phyloP scores from a whole-genome alignment of 371 early-diverging fungal species.

The Mucor ambiguus region DNA sequence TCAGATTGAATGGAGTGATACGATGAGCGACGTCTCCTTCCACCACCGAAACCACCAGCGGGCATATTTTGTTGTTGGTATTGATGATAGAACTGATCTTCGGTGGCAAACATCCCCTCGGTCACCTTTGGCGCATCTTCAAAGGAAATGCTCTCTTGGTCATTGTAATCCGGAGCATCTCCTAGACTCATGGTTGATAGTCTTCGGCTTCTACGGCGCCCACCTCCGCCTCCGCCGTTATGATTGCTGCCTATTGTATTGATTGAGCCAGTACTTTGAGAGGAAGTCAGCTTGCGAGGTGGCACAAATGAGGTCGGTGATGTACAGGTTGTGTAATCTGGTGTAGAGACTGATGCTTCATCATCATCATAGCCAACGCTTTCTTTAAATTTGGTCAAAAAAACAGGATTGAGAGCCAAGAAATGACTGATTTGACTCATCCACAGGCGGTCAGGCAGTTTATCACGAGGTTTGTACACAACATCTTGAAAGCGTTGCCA shows the following conservation, averaged over 20 bases:
- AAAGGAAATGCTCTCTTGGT: conserved; percentile 19
- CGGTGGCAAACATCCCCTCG: conserved; percentile 24
- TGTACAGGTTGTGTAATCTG: neutral
- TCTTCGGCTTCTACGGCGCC: conserved; percentile 20
- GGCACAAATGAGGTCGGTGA: neutral
- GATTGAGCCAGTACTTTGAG: conserved; percentile 15
- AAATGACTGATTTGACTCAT: conserved; percentile 37
- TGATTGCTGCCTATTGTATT: conserved; percentile 4
- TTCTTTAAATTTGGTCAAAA: conserved; percentile 49
- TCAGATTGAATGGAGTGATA: conserved; percentile 29
- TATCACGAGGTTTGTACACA: conserved; percentile 42
- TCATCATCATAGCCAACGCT: conserved; percentile 41
- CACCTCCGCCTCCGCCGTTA: neutral
- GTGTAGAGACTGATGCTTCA: conserved; percentile 6
- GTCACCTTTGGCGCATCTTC: conserved; percentile 23
- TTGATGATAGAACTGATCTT: conserved; percentile 38
- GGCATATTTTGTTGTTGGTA: conserved; percentile 22
- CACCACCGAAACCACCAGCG: neutral
- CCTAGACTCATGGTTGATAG: conserved; percentile 21
- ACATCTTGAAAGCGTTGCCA: conserved; percentile 47
- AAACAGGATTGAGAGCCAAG: conserved; percentile 43
- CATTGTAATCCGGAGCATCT: conserved; percentile 9
- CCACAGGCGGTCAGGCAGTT: conserved; percentile 42
- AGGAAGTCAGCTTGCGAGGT: conserved; percentile 9
- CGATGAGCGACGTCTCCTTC: conserved; percentile 27